Conservation (phyloP, 208 protist genomes). For the Acanthamoeba triangularis region DNA sequence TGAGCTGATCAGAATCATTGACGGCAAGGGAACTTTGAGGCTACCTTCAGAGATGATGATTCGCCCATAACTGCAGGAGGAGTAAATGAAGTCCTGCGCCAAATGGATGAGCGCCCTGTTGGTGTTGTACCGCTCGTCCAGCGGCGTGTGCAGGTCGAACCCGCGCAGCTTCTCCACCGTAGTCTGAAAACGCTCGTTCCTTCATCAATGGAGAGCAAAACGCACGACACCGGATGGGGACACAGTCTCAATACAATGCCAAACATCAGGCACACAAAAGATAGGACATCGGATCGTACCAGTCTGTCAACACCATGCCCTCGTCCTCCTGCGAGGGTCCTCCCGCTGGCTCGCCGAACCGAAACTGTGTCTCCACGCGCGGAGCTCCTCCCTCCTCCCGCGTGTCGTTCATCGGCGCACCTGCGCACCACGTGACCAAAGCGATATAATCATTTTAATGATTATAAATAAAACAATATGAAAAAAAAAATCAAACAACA, state of each 20-base stretch:
- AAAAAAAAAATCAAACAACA: not conserved
- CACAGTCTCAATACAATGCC: not conserved
- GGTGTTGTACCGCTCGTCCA: slow-evolving; percentile 53
- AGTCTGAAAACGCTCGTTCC: slow-evolving; percentile 71
- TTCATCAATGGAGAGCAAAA: not conserved
- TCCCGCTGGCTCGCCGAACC: not conserved
- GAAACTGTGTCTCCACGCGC: not conserved
- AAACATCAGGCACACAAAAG: not conserved
- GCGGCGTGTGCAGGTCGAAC: slow-evolving; percentile 66
- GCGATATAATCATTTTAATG: not conserved
- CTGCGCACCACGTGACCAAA: not conserved
- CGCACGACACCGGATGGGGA: not conserved
- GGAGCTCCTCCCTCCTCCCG: not conserved
- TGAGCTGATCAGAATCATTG: too few relatives aligned
- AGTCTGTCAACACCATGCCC: slow-evolving; percentile 37
- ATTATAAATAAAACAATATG: not conserved
- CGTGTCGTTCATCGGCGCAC: not conserved
- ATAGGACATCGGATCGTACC: not conserved
- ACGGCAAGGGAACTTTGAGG: not conserved
- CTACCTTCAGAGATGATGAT: slow-evolving; percentile 31
- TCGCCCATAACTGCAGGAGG: slow-evolving; percentile 42
- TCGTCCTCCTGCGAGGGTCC: slow-evolving; percentile 7
- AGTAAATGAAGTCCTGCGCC: slow-evolving; percentile 74
- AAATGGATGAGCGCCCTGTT: slow-evolving; percentile 76
- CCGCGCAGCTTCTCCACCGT: slow-evolving; percentile 58